Percentiles rank a stretch among this genome's conserved stretches.
Evolutionary conservation across 2,329 filamentous ascomycete genomes (phyloP).

Genomic region (Zasmidium citrigriseum): DNA sequence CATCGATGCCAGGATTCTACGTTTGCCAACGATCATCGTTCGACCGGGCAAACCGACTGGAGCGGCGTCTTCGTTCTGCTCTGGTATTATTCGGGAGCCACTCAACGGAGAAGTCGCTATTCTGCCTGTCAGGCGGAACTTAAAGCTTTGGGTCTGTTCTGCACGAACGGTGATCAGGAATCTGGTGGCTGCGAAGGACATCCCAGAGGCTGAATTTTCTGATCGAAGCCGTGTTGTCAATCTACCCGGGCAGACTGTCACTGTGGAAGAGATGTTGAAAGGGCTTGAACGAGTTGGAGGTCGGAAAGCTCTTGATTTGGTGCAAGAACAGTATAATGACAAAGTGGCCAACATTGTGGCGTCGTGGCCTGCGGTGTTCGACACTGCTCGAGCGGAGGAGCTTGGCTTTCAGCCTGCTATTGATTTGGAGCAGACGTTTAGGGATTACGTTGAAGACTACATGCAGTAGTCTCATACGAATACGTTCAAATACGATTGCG

Average conservation of each 20-base stretch:
- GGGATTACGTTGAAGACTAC: conserved; percentile 6
- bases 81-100: conserved; percentile 50
- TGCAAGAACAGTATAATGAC: conserved; percentile 7
- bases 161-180: conserved; percentile 6
- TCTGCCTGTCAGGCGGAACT: conserved; percentile 1
- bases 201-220: not conserved
- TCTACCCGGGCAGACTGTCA: conserved; percentile 2
- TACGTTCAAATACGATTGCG: too few relatives aligned
- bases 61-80: conserved; percentile 49
- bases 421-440: conserved; percentile 3
- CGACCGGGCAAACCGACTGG: conserved; percentile 47
- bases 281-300: conserved; percentile 3
- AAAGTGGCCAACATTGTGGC: conserved; percentile 4
- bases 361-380: conserved; percentile 6
- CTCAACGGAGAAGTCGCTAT: conserved; percentile 9
- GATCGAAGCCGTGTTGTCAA: conserved; percentile 3
- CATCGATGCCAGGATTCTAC: conserved; percentile 27
- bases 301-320: not conserved
- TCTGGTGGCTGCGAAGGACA: conserved; percentile 9
- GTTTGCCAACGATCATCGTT: conserved; percentile 49
- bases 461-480: too few relatives aligned
- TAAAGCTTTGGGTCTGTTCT: conserved; percentile 7
- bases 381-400: not conserved
- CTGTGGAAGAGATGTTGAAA: conserved; percentile 6
- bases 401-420: conserved; percentile 5